Conservation (phyloP, 768 basidiomycete genomes). For the Boletus patriciae region DNA sequence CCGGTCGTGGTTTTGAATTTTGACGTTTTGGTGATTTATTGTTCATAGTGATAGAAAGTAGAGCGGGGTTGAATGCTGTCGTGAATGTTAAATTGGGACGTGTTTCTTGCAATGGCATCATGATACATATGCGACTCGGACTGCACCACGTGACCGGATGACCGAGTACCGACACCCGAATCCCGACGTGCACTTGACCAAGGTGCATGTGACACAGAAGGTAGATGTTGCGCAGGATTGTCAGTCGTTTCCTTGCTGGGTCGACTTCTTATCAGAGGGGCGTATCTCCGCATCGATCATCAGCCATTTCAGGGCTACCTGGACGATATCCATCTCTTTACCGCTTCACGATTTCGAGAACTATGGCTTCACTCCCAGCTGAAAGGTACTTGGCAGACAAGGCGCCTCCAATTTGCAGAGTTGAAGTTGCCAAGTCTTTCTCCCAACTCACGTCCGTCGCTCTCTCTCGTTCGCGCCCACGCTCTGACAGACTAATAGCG, state of each 20-base stretch:
- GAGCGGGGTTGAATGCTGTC: no score
- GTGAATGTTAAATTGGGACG: no score
- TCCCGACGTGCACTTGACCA: conserved; percentile 5
- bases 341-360: conserved; percentile 11
- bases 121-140: no score
- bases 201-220: neutral
- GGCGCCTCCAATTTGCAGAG: conserved; percentile 70
- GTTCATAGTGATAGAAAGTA: no score
- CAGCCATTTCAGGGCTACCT: neutral
- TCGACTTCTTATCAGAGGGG: conserved; percentile 14
- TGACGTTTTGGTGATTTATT: no score
- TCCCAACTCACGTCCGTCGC: conserved; percentile 56
- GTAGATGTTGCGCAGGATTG: conserved; percentile 10
- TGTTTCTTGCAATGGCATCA: no score
- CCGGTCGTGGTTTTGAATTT: no score
- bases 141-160: neutral
- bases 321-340: neutral
- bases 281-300: conserved; percentile 18
- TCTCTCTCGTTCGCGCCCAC: neutral
- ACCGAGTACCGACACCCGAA: conserved; percentile 11
- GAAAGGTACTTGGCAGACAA: conserved; percentile 77
- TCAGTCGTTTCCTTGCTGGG: conserved; percentile 3
- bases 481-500: conserved; percentile 39
- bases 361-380: conserved; percentile 37
- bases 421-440: conserved; percentile 70